A percentile compares a stretch with the other conserved stretches of the same genome.
Conservation (phyloP, 306 rosid species). For the Acacia acuminata region DNA sequence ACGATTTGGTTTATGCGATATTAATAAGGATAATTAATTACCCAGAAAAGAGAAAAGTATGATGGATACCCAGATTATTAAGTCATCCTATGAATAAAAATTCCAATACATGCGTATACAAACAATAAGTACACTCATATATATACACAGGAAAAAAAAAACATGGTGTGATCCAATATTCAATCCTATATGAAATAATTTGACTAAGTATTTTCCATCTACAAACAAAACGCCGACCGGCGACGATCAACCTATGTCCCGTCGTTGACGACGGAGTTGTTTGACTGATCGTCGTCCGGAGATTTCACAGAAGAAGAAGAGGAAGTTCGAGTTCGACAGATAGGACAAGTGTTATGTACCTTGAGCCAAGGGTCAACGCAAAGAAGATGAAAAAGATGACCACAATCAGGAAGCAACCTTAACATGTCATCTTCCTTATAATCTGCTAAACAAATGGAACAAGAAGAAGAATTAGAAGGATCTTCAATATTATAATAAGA, state of each 20-base stretch:
- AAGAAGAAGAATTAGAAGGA: slow-evolving; percentile 20
- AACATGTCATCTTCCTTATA: slow-evolving; percentile 47
- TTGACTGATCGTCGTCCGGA: background rate
- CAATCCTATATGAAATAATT: background rate
- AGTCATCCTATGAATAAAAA: background rate
- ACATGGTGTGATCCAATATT: background rate
- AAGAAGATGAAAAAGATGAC: slow-evolving; percentile 41
- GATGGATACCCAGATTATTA: background rate
- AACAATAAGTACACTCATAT: background rate
- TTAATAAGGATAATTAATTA: background rate
- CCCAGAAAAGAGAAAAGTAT: background rate
- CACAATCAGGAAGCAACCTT: slow-evolving; percentile 48
- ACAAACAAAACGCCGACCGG: background rate
- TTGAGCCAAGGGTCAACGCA: slow-evolving; percentile 59
- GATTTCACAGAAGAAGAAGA: background rate
- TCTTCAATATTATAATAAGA: background rate
- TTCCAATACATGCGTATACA: background rate
- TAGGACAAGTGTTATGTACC: slow-evolving; percentile 51
- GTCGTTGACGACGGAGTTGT: background rate
- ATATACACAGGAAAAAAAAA: background rate
- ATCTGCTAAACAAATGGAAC: slow-evolving; percentile 59
- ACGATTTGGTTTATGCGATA: background rate
- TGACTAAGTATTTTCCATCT: background rate
- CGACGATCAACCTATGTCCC: background rate
- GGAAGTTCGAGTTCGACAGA: slow-evolving; percentile 38